Evolutionary conservation across 2,329 filamentous ascomycete species (phyloP), one percentile per base, ranked within the genome.

Genomic region (Rutstroemia sp.): DNA sequence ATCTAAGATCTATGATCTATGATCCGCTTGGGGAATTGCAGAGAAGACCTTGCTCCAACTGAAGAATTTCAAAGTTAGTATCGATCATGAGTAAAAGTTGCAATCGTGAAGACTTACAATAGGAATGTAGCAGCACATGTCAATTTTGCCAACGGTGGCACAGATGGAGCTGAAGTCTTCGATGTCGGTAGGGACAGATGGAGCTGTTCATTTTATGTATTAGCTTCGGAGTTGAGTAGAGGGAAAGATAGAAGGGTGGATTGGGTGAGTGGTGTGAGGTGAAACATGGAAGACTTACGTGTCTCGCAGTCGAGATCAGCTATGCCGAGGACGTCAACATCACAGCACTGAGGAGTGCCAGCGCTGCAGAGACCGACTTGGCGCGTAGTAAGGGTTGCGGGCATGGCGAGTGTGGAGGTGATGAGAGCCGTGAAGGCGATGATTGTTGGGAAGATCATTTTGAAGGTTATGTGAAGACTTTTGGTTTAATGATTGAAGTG

Each of bases 281-380:
- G 30, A 9, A 5, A 12, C 27, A 12, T 34, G 10, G 30, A 34
- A 34, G 30, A 73, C 79, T 63, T 72, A 82, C 80, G 80, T 57
- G 71, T 67, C 18, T 65, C 70, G 68, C 83, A 86, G 73, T 86
- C 72, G 23, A 84, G 72, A 67, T 81, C 72, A 3, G 77, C 79
- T 57, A 84, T 60, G 58, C 79, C 77, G 41, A 85, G 76, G 37
- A 86, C 75, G 61, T 85, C 79, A 23, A 81, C 82, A 14, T 81
- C 78, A 67, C 83, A 86, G 75, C 83, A 86, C 61, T 79, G 75
- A 3, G 78, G 65, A 34, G 63, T 72, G 30, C 69, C 69, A 7
- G 21, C 27, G 9, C 9, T 19, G 47, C 53, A 55, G 46, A 55
- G 23, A 3, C 21, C 18, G 16, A 12, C 37, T 42, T 48, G 42